phyloP scores from a whole-genome alignment of 768 basidiomycete species.

The Mycena galopus region DNA sequence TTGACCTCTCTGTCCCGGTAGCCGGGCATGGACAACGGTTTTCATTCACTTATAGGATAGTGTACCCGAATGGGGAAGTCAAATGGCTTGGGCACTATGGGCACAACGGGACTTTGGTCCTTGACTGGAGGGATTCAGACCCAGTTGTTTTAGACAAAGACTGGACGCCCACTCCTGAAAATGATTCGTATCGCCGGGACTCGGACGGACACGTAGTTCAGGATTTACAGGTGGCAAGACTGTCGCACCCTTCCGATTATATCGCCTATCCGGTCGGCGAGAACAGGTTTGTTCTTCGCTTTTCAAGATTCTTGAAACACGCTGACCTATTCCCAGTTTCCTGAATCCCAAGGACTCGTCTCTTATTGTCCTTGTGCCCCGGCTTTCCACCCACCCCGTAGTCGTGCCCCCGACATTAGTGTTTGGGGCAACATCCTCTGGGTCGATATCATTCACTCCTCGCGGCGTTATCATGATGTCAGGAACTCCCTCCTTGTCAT shows the following conservation, averaged over 20 bases:
- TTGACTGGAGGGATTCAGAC: conserved; percentile 43
- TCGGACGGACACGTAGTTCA: conserved; percentile 13
- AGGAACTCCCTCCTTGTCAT: conserved; percentile 45
- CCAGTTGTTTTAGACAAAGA: conserved; percentile 39
- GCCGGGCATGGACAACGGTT: conserved; percentile 35
- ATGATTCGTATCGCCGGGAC: conserved; percentile 14
- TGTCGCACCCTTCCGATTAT: conserved; percentile 42
- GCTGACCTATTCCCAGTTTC: conserved; percentile 25
- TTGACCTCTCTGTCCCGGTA: conserved; percentile 18
- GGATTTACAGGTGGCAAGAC: conserved; percentile 37
- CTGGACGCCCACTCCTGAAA: conserved; percentile 38
- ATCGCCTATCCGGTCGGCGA: conserved; percentile 37
- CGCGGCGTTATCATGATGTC: conserved; percentile 42
- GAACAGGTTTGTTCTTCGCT: conserved; percentile 38
- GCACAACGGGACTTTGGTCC: conserved; percentile 56
- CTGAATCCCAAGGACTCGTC: conserved; percentile 40
- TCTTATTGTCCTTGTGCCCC: conserved; percentile 50
- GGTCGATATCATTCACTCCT: conserved; percentile 43
- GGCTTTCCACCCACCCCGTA: conserved; percentile 30
- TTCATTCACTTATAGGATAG: conserved; percentile 64
- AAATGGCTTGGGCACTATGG: conserved; percentile 62
- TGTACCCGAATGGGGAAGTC: conserved; percentile 57
- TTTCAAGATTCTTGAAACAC: background rate
- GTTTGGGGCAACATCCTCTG: conserved; percentile 46
- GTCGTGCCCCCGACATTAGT: conserved; percentile 45